Conservation (phyloP, 106 monocot species). For the Posidonia australis region DNA sequence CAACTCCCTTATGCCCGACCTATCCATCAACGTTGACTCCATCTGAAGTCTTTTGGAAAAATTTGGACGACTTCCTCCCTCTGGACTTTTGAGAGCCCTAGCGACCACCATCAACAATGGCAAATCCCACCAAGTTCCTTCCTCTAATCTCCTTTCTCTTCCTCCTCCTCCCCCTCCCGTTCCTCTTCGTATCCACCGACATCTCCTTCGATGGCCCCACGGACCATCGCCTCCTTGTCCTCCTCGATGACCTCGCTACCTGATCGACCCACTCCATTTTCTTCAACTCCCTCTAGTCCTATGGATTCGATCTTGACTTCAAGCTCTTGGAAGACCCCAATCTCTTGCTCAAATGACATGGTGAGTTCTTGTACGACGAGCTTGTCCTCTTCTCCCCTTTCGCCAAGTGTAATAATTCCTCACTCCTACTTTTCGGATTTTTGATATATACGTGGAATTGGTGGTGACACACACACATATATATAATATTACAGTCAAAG, state of each 20-base stretch:
- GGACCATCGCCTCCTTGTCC: conserved; percentile 59
- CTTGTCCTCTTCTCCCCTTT: conserved; percentile 76
- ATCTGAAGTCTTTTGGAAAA: too few species aligned
- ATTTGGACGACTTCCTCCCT: too few species aligned
- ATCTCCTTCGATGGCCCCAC: conserved; percentile 22
- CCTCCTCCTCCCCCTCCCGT: conserved; percentile 9
- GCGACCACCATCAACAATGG: background rate
- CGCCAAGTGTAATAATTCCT: conserved; percentile 24
- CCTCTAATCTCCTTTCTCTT: background rate
- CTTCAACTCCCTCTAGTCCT: conserved; percentile 62
- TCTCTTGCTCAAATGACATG: conserved; percentile 62
- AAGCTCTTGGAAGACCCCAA: conserved; percentile 59
- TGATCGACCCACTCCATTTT: conserved; percentile 75
- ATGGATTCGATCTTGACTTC: conserved; percentile 73
- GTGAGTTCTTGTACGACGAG: conserved; percentile 71
- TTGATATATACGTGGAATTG: background rate
- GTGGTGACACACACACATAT: background rate
- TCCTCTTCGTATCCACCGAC: conserved; percentile 11
- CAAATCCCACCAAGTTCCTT: background rate
- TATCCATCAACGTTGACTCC: too few species aligned
- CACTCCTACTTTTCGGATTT: background rate
- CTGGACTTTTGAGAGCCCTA: too few species aligned
- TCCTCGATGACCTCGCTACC: conserved; percentile 78
- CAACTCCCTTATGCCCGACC: too few species aligned
- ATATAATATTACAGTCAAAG: too few species aligned